A percentile compares a stretch with the other conserved stretches of the same genome.
Conservation (phyloP, 768 basidiomycete species). For the Leccinum ochraceum region DNA sequence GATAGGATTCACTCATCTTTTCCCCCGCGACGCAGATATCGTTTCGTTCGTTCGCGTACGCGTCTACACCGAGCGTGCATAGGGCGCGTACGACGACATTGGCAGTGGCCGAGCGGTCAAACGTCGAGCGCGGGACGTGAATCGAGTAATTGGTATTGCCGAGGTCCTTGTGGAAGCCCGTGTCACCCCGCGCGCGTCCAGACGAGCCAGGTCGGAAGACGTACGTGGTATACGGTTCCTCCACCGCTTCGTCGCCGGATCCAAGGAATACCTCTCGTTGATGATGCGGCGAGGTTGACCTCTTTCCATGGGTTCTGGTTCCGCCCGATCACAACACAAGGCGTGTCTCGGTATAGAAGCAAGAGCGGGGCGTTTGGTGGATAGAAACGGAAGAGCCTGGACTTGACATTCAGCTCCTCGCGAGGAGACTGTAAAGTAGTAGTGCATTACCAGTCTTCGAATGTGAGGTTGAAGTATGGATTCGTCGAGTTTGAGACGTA, state of each 20-base stretch:
- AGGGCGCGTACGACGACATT: slow-evolving; percentile 78
- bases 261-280: slow-evolving; percentile 60
- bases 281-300: slow-evolving; percentile 69
- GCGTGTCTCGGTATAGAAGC: slow-evolving; percentile 82
- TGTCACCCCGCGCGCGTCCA: not conserved
- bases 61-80: slow-evolving; percentile 71
- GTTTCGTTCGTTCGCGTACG: slow-evolving; percentile 84
- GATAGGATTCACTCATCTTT: slow-evolving; percentile 73
- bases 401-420: slow-evolving; percentile 19
- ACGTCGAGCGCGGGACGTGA: slow-evolving; percentile 77
- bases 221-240: slow-evolving; percentile 94
- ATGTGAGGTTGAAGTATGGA: slow-evolving; percentile 87
- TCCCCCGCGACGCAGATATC: slow-evolving; percentile 82
- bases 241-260: slow-evolving; percentile 89
- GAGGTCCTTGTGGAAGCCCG: slow-evolving; percentile 61
- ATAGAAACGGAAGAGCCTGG: slow-evolving; percentile 80
- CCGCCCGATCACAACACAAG: slow-evolving; percentile 91
- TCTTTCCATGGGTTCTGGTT: slow-evolving; percentile 99
- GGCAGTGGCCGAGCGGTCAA: slow-evolving; percentile 78
- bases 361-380: slow-evolving; percentile 68
- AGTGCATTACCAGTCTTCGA: slow-evolving; percentile 80
- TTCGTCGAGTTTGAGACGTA: slow-evolving; percentile 77
- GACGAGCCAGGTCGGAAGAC: slow-evolving; percentile 26
- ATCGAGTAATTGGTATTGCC: slow-evolving; percentile 99
- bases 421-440: slow-evolving; percentile 26